These are phyloP conservation scores for Hirschfeldia incana DNA, from an alignment of 345 rosid genomes.

Conservation along the genomic window DNA sequence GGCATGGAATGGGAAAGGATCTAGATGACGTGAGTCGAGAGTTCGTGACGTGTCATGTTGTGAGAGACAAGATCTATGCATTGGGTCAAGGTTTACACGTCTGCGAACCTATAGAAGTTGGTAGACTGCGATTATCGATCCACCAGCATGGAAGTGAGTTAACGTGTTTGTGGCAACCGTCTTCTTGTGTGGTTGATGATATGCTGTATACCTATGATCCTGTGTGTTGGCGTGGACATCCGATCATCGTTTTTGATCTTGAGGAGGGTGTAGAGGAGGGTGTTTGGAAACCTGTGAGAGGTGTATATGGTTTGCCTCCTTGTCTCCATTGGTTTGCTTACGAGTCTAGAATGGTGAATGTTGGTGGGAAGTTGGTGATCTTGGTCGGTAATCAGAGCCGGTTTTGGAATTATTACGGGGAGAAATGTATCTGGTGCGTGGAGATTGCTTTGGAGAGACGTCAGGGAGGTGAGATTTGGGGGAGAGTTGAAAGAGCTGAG, in stretches of 20 bases:
- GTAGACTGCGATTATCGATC: no score
- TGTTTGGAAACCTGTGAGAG: neutral
- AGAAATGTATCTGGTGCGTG: neutral
- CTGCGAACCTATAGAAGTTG: neutral
- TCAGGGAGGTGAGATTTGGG: neutral
- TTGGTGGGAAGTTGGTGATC: neutral
- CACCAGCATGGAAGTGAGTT: no score
- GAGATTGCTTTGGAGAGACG: neutral
- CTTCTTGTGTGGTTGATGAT: neutral
- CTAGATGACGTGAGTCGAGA: neutral
- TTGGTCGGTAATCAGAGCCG: neutral
- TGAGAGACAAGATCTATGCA: neutral
- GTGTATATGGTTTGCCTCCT: neutral
- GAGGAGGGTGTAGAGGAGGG: neutral
- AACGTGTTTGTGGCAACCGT: neutral
- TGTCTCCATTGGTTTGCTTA: neutral
- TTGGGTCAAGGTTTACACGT: neutral
- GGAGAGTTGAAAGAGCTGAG: neutral
- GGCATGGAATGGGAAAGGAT: neutral
- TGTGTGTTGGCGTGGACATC: neutral
- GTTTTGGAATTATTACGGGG: neutral
- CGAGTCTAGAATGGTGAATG: neutral
- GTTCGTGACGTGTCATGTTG: neutral
- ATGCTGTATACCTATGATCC: neutral
- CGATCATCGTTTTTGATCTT: neutral